Percentiles rank a stretch among this genome's conserved stretches.
Evolutionary conservation across 352 stramenopile species (phyloP).

Genomic region (Globisporangium alternatum): DNA sequence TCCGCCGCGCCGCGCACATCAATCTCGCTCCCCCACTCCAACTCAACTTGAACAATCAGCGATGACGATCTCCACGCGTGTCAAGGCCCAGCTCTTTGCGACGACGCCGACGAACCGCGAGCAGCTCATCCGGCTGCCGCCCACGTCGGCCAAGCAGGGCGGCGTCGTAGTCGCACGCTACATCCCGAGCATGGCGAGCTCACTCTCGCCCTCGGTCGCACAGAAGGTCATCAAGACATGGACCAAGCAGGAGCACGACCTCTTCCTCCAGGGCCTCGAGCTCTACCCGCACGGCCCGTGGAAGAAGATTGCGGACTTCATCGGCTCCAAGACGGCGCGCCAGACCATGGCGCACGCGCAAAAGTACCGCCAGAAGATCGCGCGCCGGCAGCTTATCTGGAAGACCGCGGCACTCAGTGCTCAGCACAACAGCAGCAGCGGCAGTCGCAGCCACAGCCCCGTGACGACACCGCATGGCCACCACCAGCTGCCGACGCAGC

Average conservation of each 20-base stretch:
- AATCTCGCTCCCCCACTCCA: background rate
- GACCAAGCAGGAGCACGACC: conserved; percentile 26
- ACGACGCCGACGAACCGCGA: conserved; percentile 20
- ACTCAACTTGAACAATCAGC: background rate
- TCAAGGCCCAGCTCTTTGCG: conserved; percentile 23
- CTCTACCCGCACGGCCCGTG: conserved; percentile 24
- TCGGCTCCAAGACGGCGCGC: conserved; percentile 25
- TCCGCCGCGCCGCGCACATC: background rate
- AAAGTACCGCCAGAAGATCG: conserved; percentile 34
- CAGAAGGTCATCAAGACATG: conserved; percentile 26
- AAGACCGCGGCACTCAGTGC: conserved; percentile 6
- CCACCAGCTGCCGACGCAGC: conserved; percentile 1
- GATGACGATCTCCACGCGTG: conserved; percentile 27
- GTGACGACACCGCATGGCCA: conserved; percentile 33
- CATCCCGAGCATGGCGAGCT: conserved; percentile 16
- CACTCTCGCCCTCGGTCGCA: conserved; percentile 18
- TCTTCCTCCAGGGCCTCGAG: conserved; percentile 27
- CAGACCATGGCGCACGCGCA: conserved; percentile 31
- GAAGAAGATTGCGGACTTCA: conserved; percentile 24
- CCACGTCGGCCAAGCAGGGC: conserved; percentile 24
- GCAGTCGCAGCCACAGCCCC: background rate
- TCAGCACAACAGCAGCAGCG: conserved; percentile 4
- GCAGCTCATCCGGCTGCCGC: conserved; percentile 23
- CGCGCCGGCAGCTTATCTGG: conserved; percentile 24
- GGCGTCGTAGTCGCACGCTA: conserved; percentile 32